Evolutionary conservation across 2,329 filamentous ascomycete species (phyloP), one percentile per base, ranked within the genome.

Genomic region (Pseudogymnoascus sp.): DNA sequence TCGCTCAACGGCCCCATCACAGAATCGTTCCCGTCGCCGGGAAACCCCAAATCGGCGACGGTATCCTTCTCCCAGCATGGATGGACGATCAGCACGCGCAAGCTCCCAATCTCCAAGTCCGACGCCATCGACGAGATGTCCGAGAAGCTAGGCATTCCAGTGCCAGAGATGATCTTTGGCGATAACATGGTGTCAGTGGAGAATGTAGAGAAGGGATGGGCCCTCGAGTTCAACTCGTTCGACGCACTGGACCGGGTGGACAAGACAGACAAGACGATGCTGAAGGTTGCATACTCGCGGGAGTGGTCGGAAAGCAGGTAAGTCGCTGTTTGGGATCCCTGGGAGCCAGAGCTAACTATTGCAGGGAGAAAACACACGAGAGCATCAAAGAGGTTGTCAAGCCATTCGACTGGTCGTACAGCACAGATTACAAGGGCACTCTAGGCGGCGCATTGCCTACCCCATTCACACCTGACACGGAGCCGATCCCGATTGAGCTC

Each of bases 141-240:
- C 42, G 81, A 82, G 64, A 85, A 84, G 66, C 82, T 99, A 62
- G 87, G 88, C 31, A 97, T 99, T 72, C 87, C 93, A 17, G 86
- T 93, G 42, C 95, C 95, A 7, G 95, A 99, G 79, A 99, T 99
- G 95, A 99, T 99, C 68, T 99, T 99, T 73, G 95, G 95, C 66
- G 93, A 99, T 79, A 99, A 99, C 75, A 79, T 89, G 64, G 87
- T 96, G 42, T 78, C 84, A 6, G 82, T 99, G 65, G 80, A 86
- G 62, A 91, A 97, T 77, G 66, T 78, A n/a, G 81, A 83, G 19
- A 86, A 83, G n/a, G 85, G 86, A 50, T 99, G 92, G 91, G 79
- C 80, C 50, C 80, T 97, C 66, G 78, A 82, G 62, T 99, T 97
- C 80, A 88, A 88, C 73, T 89, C 95, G 21, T 89, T 87, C 70